These are phyloP conservation scores for Ocimum tenuiflorum DNA, from an alignment of 257 asterid genomes.

Conservation along the genomic window DNA sequence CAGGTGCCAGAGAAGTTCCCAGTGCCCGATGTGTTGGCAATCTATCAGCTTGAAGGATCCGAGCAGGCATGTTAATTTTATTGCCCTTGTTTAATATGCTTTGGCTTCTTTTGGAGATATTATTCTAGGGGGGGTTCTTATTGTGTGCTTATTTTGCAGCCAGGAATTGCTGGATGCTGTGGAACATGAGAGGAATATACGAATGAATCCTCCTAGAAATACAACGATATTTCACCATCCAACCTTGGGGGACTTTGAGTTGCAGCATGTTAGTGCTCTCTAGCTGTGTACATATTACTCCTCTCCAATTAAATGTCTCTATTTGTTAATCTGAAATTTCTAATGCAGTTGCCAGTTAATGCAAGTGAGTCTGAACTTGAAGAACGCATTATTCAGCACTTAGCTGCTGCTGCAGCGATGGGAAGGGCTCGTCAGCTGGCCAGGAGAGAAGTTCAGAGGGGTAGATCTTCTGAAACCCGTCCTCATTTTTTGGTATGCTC, in stretches of 20 bases:
- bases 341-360: slow-evolving; percentile 66
- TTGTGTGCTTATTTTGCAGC: slow-evolving; percentile 36
- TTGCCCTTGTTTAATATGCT: background rate
- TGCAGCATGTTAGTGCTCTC: slow-evolving; percentile 65
- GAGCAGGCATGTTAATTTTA: slow-evolving; percentile 39
- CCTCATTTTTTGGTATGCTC: slow-evolving; percentile 79
- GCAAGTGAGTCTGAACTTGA: slow-evolving; percentile 84
- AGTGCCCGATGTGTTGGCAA: slow-evolving; percentile 98
- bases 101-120: background rate
- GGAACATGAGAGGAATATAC: slow-evolving; percentile 73
- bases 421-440: slow-evolving; percentile 84
- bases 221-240: slow-evolving; percentile 86
- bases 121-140: slow-evolving; percentile 1
- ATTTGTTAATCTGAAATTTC: background rate
- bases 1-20: slow-evolving; percentile 93
- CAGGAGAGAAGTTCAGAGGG: slow-evolving; percentile 70
- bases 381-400: slow-evolving; percentile 85
- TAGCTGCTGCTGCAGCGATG: slow-evolving; percentile 94
- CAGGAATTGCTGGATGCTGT: slow-evolving; percentile 87
- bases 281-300: background rate
- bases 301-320: background rate
- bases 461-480: slow-evolving; percentile 68
- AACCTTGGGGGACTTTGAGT: slow-evolving; percentile 76
- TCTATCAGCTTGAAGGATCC: slow-evolving; percentile 75
- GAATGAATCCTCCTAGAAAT: slow-evolving; percentile 78